Percentiles rank a stretch among this genome's conserved stretches.
Conservation (phyloP, 345 rosid genomes). For the Garcia nutans region DNA sequence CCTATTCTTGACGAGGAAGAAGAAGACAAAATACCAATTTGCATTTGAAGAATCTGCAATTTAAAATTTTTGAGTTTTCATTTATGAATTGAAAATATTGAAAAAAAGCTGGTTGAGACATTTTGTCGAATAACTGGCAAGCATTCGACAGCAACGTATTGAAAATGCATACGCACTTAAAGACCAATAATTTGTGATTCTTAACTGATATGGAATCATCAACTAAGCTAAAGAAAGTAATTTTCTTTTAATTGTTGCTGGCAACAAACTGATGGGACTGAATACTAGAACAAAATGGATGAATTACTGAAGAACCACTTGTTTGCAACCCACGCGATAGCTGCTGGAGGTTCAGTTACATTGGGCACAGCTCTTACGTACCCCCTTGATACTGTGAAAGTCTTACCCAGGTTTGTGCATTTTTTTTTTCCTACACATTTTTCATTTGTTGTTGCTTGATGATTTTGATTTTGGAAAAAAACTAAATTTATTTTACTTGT, state of each 20-base stretch:
- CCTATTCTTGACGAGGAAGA: no score
- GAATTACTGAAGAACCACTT: slow-evolving; percentile 59
- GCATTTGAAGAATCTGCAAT: no score
- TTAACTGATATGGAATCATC: background rate
- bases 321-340: slow-evolving; percentile 73
- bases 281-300: slow-evolving; percentile 19
- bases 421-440: background rate
- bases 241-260: background rate
- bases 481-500: background rate
- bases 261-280: background rate
- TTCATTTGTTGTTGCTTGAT: background rate
- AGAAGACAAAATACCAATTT: no score
- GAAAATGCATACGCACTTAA: background rate
- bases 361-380: slow-evolving; percentile 66
- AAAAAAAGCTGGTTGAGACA: background rate
- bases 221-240: no score
- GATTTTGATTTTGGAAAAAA: background rate
- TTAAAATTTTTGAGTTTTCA: no score
- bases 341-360: slow-evolving; percentile 70
- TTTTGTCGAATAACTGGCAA: background rate
- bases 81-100: no score
- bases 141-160: background rate
- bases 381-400: slow-evolving; percentile 84
- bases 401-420: slow-evolving; percentile 61
- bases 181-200: background rate